Percentiles rank a stretch among this genome's conserved stretches.
Evolutionary conservation across 2,329 filamentous ascomycete species (phyloP).

Genomic region (Fusarium oxysporum): DNA sequence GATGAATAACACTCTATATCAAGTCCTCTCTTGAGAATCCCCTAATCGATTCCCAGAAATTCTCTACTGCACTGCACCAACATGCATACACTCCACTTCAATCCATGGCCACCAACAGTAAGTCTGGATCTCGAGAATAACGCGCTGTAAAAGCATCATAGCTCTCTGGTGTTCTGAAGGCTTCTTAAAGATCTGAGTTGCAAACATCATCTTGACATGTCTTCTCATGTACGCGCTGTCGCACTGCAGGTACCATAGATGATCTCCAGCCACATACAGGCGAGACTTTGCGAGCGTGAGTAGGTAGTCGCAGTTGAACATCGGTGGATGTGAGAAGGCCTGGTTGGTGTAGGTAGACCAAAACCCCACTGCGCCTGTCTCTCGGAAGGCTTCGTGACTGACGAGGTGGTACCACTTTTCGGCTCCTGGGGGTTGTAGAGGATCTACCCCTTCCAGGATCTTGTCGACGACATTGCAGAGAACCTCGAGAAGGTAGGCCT

Average conservation of each 20-base stretch:
- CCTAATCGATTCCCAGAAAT: background rate
- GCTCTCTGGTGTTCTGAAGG: background rate
- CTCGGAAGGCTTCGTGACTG: background rate
- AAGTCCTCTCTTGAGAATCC: no score
- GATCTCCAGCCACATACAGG: background rate
- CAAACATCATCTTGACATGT: background rate
- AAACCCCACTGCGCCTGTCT: fast-evolving
- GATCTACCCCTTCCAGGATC: background rate
- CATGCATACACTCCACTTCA: background rate
- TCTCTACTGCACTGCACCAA: background rate
- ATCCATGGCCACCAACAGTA: background rate
- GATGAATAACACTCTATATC: no score
- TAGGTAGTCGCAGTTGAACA: background rate
- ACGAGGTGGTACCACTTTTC: background rate
- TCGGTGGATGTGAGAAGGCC: background rate
- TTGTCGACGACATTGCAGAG: background rate
- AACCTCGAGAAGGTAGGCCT: fast-evolving
- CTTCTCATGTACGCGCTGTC: background rate
- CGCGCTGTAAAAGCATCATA: background rate
- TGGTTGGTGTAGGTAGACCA: background rate
- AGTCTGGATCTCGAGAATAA: background rate
- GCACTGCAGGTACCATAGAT: background rate
- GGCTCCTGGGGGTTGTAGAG: fast-evolving
- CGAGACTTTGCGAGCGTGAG: background rate
- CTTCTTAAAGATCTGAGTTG: background rate